Evolutionary conservation across 2,329 filamentous ascomycete genomes (phyloP).

Genomic region (Aspergillus brasiliensis): DNA sequence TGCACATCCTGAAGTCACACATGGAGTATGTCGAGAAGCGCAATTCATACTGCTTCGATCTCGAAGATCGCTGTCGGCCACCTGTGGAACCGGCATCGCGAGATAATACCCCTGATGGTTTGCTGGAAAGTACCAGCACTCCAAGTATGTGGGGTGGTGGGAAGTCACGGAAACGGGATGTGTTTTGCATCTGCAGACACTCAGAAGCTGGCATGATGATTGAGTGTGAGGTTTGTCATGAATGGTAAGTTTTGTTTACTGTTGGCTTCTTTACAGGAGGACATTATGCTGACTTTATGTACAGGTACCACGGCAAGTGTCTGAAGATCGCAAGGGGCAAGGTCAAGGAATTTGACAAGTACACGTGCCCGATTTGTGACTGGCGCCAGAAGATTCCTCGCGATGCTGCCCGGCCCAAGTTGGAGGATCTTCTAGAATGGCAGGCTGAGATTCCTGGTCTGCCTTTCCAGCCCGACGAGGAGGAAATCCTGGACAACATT

Average conservation of each 20-base stretch:
- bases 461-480: conserved; percentile 95
- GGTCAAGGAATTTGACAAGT: conserved; percentile 97
- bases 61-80: conserved; percentile 81
- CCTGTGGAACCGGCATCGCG: conserved; percentile 91
- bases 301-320: conserved; percentile 95
- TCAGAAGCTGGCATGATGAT: conserved; percentile 99
- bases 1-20: conserved; percentile 92
- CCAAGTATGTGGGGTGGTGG: conserved; percentile 39
- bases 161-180: conserved; percentile 69
- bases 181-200: conserved; percentile 94
- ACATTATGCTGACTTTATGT: conserved; percentile 27
- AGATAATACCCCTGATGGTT: conserved; percentile 67
- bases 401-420: conserved; percentile 90
- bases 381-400: conserved; percentile 96
- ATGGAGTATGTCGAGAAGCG: conserved; percentile 91
- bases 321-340: conserved; percentile 97
- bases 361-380: conserved; percentile 97
- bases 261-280: not conserved
- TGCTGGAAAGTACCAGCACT: conserved; percentile 48
- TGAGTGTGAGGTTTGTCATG: conserved; percentile 95
- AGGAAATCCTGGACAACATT: conserved; percentile 81
- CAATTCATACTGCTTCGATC: conserved; percentile 89
- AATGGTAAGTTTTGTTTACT: conserved; percentile 84
- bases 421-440: conserved; percentile 85
- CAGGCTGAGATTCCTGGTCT: conserved; percentile 77